phyloP scores from a whole-genome alignment of 305 asterid species.

The Withania somnifera region DNA sequence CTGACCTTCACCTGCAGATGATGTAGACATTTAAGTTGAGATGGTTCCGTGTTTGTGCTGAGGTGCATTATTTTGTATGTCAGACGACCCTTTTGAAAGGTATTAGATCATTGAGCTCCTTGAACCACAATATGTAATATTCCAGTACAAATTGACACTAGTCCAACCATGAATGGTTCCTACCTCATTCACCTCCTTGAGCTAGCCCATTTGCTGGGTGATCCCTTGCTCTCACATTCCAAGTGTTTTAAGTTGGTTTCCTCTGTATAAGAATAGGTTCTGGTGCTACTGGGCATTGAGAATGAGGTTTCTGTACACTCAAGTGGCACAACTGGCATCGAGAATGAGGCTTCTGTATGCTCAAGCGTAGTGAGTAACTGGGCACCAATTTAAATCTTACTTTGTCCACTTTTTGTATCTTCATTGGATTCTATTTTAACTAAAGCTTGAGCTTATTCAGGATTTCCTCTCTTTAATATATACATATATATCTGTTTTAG shows the following conservation, averaged over 20 bases:
- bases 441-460: not conserved
- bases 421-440: not conserved
- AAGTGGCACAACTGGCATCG: too few relatives aligned
- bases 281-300: too few relatives aligned
- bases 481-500: not conserved
- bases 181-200: not conserved
- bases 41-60: not conserved
- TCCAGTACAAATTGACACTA: not conserved
- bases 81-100: not conserved
- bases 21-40: constrained; percentile 8
- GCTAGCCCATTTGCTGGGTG: not conserved
- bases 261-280: not conserved
- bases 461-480: not conserved
- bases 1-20: constrained; percentile 84
- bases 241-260: not conserved
- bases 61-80: not conserved
- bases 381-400: not conserved
- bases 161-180: not conserved
- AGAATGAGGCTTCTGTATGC: not conserved
- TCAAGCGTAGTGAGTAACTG: not conserved
- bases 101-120: not conserved
- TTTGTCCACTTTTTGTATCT: too few relatives aligned
- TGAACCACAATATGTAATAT: not conserved
- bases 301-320: not conserved
- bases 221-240: not conserved